Evolutionary conservation across 23 red algal species (phyloP).

Genomic region (Chondrus crispus): DNA sequence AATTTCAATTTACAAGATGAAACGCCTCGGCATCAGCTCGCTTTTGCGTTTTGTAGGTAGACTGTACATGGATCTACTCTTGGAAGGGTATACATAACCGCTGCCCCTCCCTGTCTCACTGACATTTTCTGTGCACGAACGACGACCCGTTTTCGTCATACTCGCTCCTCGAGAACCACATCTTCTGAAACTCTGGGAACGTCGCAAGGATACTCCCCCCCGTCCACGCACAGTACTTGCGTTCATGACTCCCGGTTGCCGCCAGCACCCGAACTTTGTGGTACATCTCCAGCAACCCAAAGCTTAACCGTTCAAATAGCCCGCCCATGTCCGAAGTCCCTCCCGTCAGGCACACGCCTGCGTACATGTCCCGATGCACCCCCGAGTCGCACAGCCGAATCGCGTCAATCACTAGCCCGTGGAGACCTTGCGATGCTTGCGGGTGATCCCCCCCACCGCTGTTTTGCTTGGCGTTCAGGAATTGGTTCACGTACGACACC

Average conservation of each 20-base stretch:
- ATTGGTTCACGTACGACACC: slow-evolving; percentile 52
- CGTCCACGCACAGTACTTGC: slow-evolving; percentile 88
- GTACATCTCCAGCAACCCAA: slow-evolving; percentile 50
- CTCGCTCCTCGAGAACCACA: slow-evolving; percentile 87
- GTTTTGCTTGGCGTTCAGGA: background rate
- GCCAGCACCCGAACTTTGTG: slow-evolving; percentile 76
- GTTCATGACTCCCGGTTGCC: slow-evolving; percentile 68
- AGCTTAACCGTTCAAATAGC: slow-evolving; percentile 69
- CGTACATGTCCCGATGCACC: slow-evolving; percentile 91
- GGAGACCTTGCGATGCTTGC: slow-evolving; percentile 44
- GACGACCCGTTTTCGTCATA: slow-evolving; percentile 79
- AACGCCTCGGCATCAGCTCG: no score
- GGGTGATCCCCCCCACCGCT: background rate
- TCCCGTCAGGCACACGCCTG: slow-evolving; percentile 86
- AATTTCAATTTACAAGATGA: no score
- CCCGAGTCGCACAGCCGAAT: slow-evolving; percentile 65
- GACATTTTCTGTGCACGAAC: slow-evolving; percentile 58
- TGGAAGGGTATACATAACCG: no score
- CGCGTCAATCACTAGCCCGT: slow-evolving; percentile 73
- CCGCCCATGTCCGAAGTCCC: slow-evolving; percentile 84
- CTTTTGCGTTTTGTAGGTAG: no score
- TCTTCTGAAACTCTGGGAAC: slow-evolving; percentile 94
- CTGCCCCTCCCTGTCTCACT: no score
- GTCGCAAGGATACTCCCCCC: slow-evolving; percentile 95
- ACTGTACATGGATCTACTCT: no score